These are phyloP conservation scores for Cordyceps militaris DNA, from an alignment of 2,329 filamentous ascomycete species.

Conservation along the genomic window DNA sequence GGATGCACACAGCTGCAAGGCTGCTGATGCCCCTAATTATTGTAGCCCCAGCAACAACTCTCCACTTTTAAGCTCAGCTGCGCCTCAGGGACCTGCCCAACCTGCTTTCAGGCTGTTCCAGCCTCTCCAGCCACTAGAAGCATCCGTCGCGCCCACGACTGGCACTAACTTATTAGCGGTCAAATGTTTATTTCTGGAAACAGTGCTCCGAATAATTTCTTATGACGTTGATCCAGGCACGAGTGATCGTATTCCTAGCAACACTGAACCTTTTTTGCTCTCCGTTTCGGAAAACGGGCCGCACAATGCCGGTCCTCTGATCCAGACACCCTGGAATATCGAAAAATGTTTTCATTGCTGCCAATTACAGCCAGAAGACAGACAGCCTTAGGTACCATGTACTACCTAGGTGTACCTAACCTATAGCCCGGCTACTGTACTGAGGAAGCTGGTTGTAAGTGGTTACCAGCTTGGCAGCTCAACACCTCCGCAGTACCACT, in stretches of 20 bases:
- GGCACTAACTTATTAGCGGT: not conserved
- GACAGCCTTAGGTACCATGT: too few species aligned
- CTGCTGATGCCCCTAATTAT: too few species aligned
- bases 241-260: not conserved
- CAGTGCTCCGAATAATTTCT: not conserved
- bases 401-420: too few species aligned
- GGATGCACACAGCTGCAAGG: too few species aligned
- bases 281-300: not conserved
- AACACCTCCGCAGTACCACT: too few species aligned
- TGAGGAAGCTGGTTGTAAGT: too few species aligned
- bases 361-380: too few species aligned
- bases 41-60: not conserved
- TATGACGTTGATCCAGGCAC: conserved; percentile 5
- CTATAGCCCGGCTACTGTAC: too few species aligned
- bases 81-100: conserved; percentile 1
- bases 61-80: not conserved
- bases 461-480: too few species aligned
- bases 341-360: too few species aligned
- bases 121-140: conserved; percentile 10
- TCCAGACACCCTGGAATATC: too few species aligned
- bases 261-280: not conserved
- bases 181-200: conserved; percentile 12
- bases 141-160: not conserved
- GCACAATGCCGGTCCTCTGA: not conserved
- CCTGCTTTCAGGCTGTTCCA: not conserved